phyloP scores from a whole-genome alignment of 306 rosid genomes.

The Malus sieversii region DNA sequence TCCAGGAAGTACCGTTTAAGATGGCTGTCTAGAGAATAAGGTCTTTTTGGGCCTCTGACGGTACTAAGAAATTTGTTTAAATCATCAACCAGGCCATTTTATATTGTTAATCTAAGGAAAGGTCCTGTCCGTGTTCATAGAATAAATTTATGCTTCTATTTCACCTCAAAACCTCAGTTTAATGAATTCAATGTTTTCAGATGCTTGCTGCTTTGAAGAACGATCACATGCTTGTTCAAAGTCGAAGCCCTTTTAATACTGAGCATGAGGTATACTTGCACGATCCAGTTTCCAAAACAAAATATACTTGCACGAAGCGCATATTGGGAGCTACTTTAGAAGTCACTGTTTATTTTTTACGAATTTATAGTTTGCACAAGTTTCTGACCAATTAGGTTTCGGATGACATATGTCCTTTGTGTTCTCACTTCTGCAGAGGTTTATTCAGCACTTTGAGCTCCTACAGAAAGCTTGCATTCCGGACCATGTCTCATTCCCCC shows the following conservation, averaged over 20 bases:
- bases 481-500: constrained; percentile 48
- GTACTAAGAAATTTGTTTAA: neutral
- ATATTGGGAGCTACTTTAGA: neutral
- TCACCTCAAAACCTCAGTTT: constrained; percentile 10
- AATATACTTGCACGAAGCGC: neutral
- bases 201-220: constrained; percentile 87
- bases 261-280: constrained; percentile 70
- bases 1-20: constrained; percentile 7
- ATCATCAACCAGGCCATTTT: neutral
- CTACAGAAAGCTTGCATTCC: constrained; percentile 82
- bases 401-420: neutral
- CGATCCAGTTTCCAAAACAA: neutral
- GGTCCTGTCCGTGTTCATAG: constrained; percentile 4
- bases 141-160: constrained; percentile 13
- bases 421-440: constrained; percentile 46
- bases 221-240: constrained; percentile 43
- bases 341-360: neutral
- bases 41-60: neutral
- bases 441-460: constrained; percentile 90
- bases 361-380: neutral
- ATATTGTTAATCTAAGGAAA: neutral
- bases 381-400: neutral
- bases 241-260: constrained; percentile 65
- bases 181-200: constrained; percentile 40
- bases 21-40: neutral